Evolutionary conservation across 805 yeast genomes (phyloP), one percentile per base, ranked within the genome.

Genomic region (Blastobotrys terrestris): DNA sequence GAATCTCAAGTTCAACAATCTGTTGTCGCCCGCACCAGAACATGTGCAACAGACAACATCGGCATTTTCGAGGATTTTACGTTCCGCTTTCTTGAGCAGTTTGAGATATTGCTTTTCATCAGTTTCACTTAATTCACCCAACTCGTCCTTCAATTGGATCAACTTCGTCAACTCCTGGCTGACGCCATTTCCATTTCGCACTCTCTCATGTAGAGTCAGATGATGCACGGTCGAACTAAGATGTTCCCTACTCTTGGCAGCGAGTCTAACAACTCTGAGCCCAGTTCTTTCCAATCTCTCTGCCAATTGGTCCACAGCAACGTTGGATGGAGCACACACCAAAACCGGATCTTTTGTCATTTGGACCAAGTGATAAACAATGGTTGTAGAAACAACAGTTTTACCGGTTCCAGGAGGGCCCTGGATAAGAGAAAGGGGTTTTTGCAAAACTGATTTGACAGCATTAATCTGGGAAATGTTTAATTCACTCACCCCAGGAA

Each of bases 371-470:
- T 88, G 96, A 60, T 87, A 84, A 31, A 90, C 79, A 53, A 91
- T 87, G 0, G 95, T 84, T 1, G 96, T 92, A 0, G 96, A 88
- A 0, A 96, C 90, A 14, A 88, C 95, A 0, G 97, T 91, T 65
- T 91, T 91, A 66, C 97, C 97, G 0, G 97, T 91, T 58, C 96
- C 96, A 2, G 97, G 97, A 7, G 97, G 97, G 15, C 97, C 97
- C 67, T 91, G 97, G 56, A 89, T 88, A 58, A 89, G 74, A 3
- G 94, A 79, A 44, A 90, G 72, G 1, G 95, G 96, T 58, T 81
- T 74, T 60, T 77, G 78, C 53, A 89, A 67, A 0, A 84, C 95
- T 8, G 76, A 68, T 50, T 77, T 73, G 21, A 91, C 89, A 0
- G 97, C 97, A 61, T 78, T 79, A 2, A 78, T 77, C 67, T 91